Evolutionary conservation across 306 rosid species (phyloP), one percentile per base, ranked within the genome.

Genomic region (Lupinus albus): DNA sequence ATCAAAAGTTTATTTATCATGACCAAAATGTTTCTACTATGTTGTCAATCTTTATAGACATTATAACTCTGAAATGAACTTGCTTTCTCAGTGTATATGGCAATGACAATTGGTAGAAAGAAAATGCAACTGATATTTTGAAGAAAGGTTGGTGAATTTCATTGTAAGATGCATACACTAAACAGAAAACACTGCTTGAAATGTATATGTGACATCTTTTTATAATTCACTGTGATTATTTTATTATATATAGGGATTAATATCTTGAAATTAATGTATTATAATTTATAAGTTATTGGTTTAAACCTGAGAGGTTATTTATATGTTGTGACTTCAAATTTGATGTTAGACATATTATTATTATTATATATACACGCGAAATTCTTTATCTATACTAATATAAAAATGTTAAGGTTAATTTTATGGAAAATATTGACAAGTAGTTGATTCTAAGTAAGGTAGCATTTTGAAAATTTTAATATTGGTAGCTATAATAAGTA

Each of bases 21-120:
- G 60, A 67, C 55, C 42, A 76, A 54, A 61, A 42, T 72, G n/a
- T 28, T 61, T 74, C 76, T 73, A 73, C 25, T 60, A 60, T 67
- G 61, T 55, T 67, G 39, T 67, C 42, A 64, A 8, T 57, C 50
- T 38, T 70, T 32, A 16, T 59, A 72, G 60, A 38, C 76, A 42
- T 57, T 46, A 6, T 54, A 54, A 4, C 63, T 54, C 25, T 65
- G 78, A 65, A 65, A 35, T 54, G 48, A 68, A 52, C 51, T 57
- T 73, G 61, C 55, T 35, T 73, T 14, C 55, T 42, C 21, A n/a
- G 60, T 67, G 20, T 51, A 11, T 18, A 20, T 72, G 70, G 58
- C 47, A 44, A 45, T 32, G 70, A 3, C 47, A 49, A 58, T 41
- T 41, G 18, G 57, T 10, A 16, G n/a, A 15, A 13, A 16, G 36